Base-by-base conservation (phyloP, 1,139 yeast species). In the Blastobotrys illinoisensis region DNA sequence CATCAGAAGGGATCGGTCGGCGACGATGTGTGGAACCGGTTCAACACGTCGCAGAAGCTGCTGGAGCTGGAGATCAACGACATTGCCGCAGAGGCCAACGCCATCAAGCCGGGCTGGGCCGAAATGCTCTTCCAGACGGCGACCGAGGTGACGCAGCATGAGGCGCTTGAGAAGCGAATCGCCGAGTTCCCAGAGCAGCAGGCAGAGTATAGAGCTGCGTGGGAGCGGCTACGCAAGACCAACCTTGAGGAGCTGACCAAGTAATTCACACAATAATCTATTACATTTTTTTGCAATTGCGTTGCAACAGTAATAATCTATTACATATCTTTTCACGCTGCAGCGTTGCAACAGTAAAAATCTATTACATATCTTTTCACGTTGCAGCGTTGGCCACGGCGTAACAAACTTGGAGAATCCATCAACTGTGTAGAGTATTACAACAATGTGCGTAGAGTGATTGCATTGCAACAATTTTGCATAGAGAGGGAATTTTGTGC, bases 1-100 rank as follows among this genome's bases (percentile, higher is more conserved):
- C 91, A 90, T 68, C 95, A 91, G 66, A 83, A 82, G 54, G 98
- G 98, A 1, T 82, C 91, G 36, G 84, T 93, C 59, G 97, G 97
- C 40, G 98, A 93, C 65, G 95, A 88, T 56, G 76, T 88, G 48
- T 87, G 81, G 79, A 86, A 86, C 68, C 85, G 95, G 64, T 90
- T 80, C 71, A 85, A 83, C 62, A 78, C 89, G 52, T 90, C 89
- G 62, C 81, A 80, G 58, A 88, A 89, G 71, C 70, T 89, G 60
- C 86, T 86, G 63, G 95, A 90, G 65, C 67, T 86, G 32, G 99
- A 93, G 68, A 74, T 93, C 62, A 81, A 84, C 68, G 91, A 86
- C 55, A 78, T 90, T 54, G 85, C 87, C n/a, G 74, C 70, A 54
- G 97, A 89, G 70, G 88, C 95, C 50, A 90, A 88, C 66, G 62